Evolutionary conservation across 805 yeast species (phyloP).

Genomic region (Yarrowia sp.): DNA sequence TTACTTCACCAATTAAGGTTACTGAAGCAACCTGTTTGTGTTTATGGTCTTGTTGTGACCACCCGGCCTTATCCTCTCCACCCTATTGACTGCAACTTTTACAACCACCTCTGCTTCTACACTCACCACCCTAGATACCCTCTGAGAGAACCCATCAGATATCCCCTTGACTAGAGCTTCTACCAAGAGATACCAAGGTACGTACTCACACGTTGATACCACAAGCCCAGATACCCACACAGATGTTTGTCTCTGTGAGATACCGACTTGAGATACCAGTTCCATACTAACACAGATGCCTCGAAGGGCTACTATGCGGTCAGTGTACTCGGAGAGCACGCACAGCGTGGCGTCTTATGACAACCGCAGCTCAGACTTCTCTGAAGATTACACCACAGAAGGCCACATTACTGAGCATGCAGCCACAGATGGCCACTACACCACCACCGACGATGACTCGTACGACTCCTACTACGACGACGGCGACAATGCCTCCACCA

Average conservation of each 20-base stretch:
- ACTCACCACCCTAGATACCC: constrained; percentile 4
- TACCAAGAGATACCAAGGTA: constrained; percentile 18
- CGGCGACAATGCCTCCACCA: constrained; percentile 6
- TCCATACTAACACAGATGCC: constrained; percentile 15
- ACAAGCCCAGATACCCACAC: too few species aligned
- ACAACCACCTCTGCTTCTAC: constrained; percentile 1
- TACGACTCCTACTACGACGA: constrained; percentile 12
- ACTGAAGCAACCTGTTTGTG: neutral
- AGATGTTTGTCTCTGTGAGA: too few species aligned
- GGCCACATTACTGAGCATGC: neutral
- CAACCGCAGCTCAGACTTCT: constrained; percentile 15
- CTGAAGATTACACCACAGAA: constrained; percentile 10
- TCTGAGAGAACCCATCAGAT: neutral
- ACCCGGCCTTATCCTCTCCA: neutral
- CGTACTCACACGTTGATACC: neutral
- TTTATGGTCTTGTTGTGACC: neutral
- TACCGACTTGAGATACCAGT: neutral
- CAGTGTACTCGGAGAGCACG: constrained; percentile 6
- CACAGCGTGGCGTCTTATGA: constrained; percentile 6
- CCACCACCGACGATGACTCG: constrained; percentile 16
- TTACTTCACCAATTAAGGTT: neutral
- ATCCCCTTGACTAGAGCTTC: neutral
- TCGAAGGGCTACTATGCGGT: constrained; percentile 19
- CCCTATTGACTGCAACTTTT: neutral
- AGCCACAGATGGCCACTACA: constrained; percentile 9